phyloP scores from a whole-genome alignment of 257 asterid species.

The Plectranthus barbatus region DNA sequence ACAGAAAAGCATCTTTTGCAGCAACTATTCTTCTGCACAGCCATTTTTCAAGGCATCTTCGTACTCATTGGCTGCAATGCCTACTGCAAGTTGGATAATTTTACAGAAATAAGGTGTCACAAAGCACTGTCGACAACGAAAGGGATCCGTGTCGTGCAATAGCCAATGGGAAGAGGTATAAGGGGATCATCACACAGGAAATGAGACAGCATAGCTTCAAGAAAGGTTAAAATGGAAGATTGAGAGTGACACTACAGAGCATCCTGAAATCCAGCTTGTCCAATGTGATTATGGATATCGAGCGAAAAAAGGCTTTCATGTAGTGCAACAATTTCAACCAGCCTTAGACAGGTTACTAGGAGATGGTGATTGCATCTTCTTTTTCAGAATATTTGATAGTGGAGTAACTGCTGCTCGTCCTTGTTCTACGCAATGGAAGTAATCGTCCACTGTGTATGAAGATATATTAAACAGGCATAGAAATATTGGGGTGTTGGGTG shows the following conservation, averaged over 20 bases:
- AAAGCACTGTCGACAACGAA: background rate
- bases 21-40: background rate
- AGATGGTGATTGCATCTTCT: slow-evolving; percentile 49
- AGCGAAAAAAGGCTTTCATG: background rate
- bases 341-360: slow-evolving; percentile 27
- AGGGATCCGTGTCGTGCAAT: background rate
- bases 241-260: too few relatives aligned
- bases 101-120: background rate
- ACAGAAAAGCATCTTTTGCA: background rate
- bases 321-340: slow-evolving; percentile 13
- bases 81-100: slow-evolving; percentile 5
- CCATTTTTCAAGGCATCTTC: background rate
- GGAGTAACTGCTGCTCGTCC: slow-evolving; percentile 67
- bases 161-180: background rate
- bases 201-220: background rate
- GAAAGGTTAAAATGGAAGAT: background rate
- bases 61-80: slow-evolving; percentile 2
- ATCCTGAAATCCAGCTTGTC: background rate
- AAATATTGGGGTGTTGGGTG: too few relatives aligned
- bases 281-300: background rate
- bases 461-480: too few relatives aligned
- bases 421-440: slow-evolving; percentile 62
- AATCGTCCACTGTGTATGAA: slow-evolving; percentile 50
- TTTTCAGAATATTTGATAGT: slow-evolving; percentile 60
- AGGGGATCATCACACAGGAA: background rate